Evolutionary conservation across 2,329 filamentous ascomycete genomes (phyloP), one percentile per base, ranked within the genome.

Genomic region (Fusarium sp.): DNA sequence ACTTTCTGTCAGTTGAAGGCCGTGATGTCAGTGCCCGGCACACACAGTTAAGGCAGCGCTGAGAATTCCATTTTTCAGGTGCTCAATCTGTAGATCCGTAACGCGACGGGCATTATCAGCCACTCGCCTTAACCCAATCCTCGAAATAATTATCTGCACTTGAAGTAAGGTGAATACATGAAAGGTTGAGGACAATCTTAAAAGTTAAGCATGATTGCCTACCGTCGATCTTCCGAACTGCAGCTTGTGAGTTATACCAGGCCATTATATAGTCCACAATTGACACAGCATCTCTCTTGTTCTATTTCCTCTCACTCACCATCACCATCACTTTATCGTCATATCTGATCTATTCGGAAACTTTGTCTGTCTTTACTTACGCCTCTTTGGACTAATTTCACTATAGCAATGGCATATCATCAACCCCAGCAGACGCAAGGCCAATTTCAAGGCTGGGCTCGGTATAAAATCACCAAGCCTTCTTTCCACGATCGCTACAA

Each of bases 181-280:
- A 11, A 8, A 20, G 7, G 2, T 18, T 9, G 1, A 26, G 8
- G 24, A 20, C 1, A 8, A 8, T 4, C 8, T 45, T 26, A 13
- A 12, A 20, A 20, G 6, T 26, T 10, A 6, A 26, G 24, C 5
- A 10, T 45, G 42, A 26, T 45, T 26, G 4, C 8, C 26, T 26
- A 26, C 5, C 17, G 12, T 14, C 42, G 42, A 45, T 45, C 17
- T 45, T 45, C 42, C 24, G 7, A 18, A 20, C 10, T 24, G 41
- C 20, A n/a, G 39, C 9, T n/a, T n/a, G 8, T n/a, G 10, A 39
- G 36, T 20, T 12, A 7, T 20, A 10, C 36, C 18, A 12, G 20
- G 36, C 18, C 18, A 39, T 6, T 18, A 13, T 26, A 9, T 45
- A 13, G 12, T 45, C 3, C 17, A 18, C 11, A 18, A 45, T 26